Conservation (phyloP, 2,329 filamentous ascomycete species). For the Phyllosticta citriasiana region DNA sequence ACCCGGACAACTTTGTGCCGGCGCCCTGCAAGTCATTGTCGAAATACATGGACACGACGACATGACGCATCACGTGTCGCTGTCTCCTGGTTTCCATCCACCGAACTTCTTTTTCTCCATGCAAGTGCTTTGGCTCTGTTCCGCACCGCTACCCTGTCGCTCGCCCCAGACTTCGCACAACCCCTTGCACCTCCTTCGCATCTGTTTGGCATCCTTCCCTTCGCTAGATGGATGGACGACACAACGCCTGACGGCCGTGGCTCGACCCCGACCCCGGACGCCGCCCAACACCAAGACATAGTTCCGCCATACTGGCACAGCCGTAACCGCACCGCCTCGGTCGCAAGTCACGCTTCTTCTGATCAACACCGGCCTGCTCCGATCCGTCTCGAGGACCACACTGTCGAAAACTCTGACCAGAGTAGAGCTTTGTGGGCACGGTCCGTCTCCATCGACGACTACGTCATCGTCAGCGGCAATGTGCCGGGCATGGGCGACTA, state of each 20-base stretch:
- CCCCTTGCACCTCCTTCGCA: constrained; percentile 2
- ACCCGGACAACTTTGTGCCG: not conserved
- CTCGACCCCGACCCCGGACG: constrained; percentile 1
- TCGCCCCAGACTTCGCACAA: constrained; percentile 1
- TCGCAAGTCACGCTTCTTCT: constrained; percentile 23
- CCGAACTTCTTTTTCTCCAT: not conserved
- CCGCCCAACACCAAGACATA: constrained; percentile 17
- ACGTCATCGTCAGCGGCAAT: constrained; percentile 50
- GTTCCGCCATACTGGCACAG: constrained; percentile 40
- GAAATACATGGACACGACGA: not conserved
- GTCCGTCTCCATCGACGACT: constrained; percentile 51
- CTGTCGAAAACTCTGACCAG: constrained; percentile 46
- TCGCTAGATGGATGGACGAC: constrained; percentile 31
- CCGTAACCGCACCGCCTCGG: constrained; percentile 27
- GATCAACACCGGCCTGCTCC: constrained; percentile 25
- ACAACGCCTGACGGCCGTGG: constrained; percentile 12
- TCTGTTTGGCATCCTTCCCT: constrained; percentile 1
- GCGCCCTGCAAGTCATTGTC: not conserved
- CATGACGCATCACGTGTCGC: constrained; percentile 1
- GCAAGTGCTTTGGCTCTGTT: not conserved
- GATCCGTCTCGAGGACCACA: constrained; percentile 56
- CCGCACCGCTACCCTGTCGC: not conserved
- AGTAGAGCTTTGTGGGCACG: constrained; percentile 52
- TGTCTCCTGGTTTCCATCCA: constrained; percentile 1
- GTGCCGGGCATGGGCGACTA: constrained; percentile 66